Evolutionary conservation across 495 filamentous ascomycete genomes (phyloP), one percentile per base, ranked within the genome.

Genomic region (Coniosporium apollinis): DNA sequence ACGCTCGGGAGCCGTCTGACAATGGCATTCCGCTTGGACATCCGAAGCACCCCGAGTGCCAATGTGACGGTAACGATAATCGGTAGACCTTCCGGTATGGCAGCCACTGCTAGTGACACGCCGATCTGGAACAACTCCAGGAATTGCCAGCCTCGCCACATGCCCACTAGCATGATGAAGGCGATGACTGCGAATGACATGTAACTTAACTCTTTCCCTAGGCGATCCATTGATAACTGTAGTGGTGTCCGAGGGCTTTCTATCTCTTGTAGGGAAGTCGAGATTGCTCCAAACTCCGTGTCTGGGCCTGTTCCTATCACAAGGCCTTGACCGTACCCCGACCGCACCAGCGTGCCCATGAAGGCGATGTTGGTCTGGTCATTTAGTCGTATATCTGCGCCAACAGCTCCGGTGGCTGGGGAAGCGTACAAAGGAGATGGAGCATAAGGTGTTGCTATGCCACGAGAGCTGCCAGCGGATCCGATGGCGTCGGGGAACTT

Each of bases 31-130:
- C 84, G 67, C 42, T 76, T 82, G 26, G 87, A 84, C 89, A 99
- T 99, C 18, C 87, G 74, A 44, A 94, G 69, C 16, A 96, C 91
- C 1, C 89, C 91, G 13, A 99, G 59, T 19, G 89, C 89, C 28
- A 99, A 65, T 0, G 91, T 96, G 16, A 96, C 89, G 0, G 89
- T 96, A 17, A 99, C 91, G 50, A 96, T 96, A 46, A 96, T 96
- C 5, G 89, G 91, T 13, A 97, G 67, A 8, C 89, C 89, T 62
- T 97, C 89, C 0, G 89, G 89, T 51, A 97, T 97, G 16, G 89
- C 89, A 7, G 89, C 89, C 11, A 99, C 89, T 9, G 89, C 89
- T 20, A 99, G 69, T 5, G 87, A 94, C 25, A 99, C 89, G 15
- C 84, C 91, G 52, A 96, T 93, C 20, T 87, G 91, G 55, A 99